A percentile compares a stretch with the other conserved stretches of the same genome.
phyloP scores from a whole-genome alignment of 2,329 filamentous ascomycete species.

The Juglanconis sp. region DNA sequence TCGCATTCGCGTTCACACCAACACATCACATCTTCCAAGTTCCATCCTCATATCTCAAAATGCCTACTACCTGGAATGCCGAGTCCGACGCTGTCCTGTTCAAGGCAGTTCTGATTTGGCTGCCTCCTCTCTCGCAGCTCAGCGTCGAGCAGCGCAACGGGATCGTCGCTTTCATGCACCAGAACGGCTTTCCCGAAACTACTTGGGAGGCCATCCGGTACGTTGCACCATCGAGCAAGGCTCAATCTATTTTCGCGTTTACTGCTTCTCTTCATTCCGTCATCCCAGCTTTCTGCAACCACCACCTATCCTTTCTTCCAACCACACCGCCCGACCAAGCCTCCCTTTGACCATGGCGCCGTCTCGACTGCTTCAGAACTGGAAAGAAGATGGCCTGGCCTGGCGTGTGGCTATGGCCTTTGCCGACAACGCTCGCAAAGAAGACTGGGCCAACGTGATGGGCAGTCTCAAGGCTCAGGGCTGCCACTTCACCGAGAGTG shows the following conservation, averaged over 20 bases:
- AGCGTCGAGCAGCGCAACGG: constrained; percentile 17
- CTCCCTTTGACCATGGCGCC: neutral
- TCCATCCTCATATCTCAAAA: constrained; percentile 11
- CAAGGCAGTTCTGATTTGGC: constrained; percentile 21
- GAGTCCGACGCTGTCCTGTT: constrained; percentile 27
- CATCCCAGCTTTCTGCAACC: neutral
- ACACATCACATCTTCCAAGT: neutral
- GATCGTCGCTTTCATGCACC: constrained; percentile 17
- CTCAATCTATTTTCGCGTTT: neutral
- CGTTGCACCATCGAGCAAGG: neutral
- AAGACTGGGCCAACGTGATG: neutral
- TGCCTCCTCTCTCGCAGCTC: neutral
- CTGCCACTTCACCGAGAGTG: neutral
- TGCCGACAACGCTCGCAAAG: neutral
- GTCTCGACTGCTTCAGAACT: neutral
- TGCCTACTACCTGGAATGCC: constrained; percentile 28
- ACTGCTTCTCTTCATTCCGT: neutral
- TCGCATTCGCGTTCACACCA: neutral
- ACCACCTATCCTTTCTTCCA: too few relatives aligned
- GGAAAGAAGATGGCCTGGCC: neutral
- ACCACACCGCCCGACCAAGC: too few relatives aligned
- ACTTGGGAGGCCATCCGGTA: constrained; percentile 27
- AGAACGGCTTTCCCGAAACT: constrained; percentile 19
- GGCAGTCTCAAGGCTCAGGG: neutral
- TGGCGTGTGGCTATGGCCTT: neutral